These are phyloP conservation scores for Myxozyma kluyveri DNA, from an alignment of 805 yeast genomes.

Conservation along the genomic window DNA sequence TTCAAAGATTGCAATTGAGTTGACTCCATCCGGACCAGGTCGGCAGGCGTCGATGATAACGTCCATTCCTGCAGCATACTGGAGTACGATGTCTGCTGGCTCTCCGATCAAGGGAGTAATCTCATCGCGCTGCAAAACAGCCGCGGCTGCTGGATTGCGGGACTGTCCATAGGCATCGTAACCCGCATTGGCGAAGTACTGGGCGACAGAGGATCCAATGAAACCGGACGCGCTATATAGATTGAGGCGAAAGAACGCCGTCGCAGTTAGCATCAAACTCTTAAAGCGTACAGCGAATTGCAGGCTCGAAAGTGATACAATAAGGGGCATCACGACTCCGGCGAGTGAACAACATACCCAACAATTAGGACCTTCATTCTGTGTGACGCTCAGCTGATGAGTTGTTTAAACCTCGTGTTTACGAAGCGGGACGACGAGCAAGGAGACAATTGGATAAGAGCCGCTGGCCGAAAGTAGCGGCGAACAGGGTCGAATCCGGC, in stretches of 20 bases:
- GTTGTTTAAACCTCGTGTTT: too few species aligned
- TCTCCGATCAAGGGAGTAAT: conserved; percentile 15
- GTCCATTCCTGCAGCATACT: conserved; percentile 12
- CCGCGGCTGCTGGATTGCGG: neutral
- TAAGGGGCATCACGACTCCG: too few species aligned
- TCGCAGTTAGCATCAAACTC: too few species aligned
- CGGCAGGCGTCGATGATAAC: conserved; percentile 13
- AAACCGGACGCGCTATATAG: conserved; percentile 19
- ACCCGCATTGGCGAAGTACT: conserved; percentile 14
- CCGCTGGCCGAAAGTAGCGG: too few species aligned
- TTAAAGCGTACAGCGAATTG: too few species aligned
- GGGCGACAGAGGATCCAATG: conserved; percentile 12
- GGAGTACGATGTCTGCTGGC: conserved; percentile 3
- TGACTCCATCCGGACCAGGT: conserved; percentile 5
- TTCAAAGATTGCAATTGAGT: conserved; percentile 8
- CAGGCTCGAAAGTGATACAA: too few species aligned
- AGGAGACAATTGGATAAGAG: too few species aligned
- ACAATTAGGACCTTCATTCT: conserved; percentile 15
- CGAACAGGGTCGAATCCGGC: too few species aligned
- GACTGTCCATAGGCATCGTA: conserved; percentile 17
- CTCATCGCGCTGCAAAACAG: conserved; percentile 9
- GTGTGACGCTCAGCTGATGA: too few species aligned
- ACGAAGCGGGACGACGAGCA: too few species aligned
- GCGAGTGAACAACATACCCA: conserved; percentile 3
- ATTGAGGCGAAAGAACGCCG: too few species aligned